A percentile compares a stretch with the other conserved stretches of the same genome.
These are phyloP conservation scores for Plasmodium malariae DNA, from an alignment of 169 alveolate species.

Conservation along the genomic window DNA sequence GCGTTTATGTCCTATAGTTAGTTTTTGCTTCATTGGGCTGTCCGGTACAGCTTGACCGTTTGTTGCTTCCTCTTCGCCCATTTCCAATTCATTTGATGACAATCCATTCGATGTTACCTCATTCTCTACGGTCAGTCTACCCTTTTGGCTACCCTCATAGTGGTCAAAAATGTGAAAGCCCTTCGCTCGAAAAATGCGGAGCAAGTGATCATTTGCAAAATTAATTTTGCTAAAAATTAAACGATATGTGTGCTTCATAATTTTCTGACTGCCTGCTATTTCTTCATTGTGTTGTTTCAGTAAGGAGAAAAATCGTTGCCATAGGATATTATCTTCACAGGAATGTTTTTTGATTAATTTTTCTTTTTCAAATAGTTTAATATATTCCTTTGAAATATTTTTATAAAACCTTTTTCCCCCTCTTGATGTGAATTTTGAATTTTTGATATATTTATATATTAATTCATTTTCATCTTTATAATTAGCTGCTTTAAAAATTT, in stretches of 20 bases:
- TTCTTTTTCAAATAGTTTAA: slow-evolving; percentile 18
- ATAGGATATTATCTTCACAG: slow-evolving; percentile 50
- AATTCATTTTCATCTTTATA: slow-evolving; percentile 83
- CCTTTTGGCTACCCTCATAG: background rate
- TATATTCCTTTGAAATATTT: slow-evolving; percentile 79
- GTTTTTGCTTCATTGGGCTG: background rate
- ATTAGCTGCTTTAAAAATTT: slow-evolving; percentile 80
- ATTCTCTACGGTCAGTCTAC: background rate
- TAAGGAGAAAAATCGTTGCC: slow-evolving; percentile 41
- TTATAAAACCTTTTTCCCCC: slow-evolving; percentile 82
- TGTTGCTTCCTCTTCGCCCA: background rate
- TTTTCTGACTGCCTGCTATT: slow-evolving; percentile 11
- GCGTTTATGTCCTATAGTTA: slow-evolving; percentile 27
- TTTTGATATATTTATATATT: slow-evolving; percentile 74
- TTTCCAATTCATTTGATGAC: background rate
- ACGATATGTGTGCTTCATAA: slow-evolving; percentile 56
- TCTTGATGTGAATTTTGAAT: slow-evolving; percentile 79
- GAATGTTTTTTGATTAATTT: slow-evolving; percentile 41
- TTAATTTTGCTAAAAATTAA: slow-evolving; percentile 52
- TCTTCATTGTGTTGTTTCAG: slow-evolving; percentile 36
- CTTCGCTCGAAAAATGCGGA: slow-evolving; percentile 9
- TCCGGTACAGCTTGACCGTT: background rate
- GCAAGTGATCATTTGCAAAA: slow-evolving; percentile 22
- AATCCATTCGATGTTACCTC: background rate
- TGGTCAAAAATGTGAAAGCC: slow-evolving; percentile 49